Conservation (phyloP, 768 basidiomycete species). For the Hericium rajendrae region DNA sequence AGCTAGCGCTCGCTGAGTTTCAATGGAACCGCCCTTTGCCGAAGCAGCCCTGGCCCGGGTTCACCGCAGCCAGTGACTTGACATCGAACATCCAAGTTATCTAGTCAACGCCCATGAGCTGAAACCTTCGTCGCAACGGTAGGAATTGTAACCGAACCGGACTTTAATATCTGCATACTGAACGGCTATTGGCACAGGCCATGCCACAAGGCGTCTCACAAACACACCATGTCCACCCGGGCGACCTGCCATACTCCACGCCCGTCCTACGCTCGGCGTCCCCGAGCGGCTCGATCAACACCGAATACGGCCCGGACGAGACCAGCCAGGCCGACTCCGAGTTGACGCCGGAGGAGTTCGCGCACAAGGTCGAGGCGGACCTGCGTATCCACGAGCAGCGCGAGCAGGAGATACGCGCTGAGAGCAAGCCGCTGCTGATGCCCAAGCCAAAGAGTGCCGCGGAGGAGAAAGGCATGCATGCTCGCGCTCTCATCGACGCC, state of each 20-base stretch:
- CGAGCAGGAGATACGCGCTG: constrained; percentile 28
- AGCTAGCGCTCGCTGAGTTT: too few species aligned
- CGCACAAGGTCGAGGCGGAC: constrained; percentile 24
- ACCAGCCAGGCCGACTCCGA: constrained; percentile 32
- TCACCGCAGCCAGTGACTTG: too few species aligned
- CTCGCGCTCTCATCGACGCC: too few species aligned
- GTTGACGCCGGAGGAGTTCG: constrained; percentile 29
- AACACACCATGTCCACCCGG: constrained; percentile 13
- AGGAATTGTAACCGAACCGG: too few species aligned
- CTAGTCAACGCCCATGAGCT: too few species aligned
- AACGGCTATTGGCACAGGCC: too few species aligned
- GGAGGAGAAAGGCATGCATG: constrained; percentile 30
- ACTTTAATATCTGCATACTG: too few species aligned
- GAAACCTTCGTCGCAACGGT: too few species aligned
- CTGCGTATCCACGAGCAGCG: constrained; percentile 27
- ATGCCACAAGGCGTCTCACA: background rate
- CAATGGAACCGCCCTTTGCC: too few species aligned
- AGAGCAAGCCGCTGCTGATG: constrained; percentile 23
- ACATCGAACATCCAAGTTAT: too few species aligned
- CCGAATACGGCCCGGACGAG: constrained; percentile 37
- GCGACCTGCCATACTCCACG: constrained; percentile 28
- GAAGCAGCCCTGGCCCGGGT: too few species aligned
- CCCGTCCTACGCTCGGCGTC: constrained; percentile 38
- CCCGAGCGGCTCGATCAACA: constrained; percentile 37
- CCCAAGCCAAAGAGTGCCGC: constrained; percentile 19